A percentile compares a stretch with the other conserved stretches of the same genome.
Evolutionary conservation across 108 stramenopile species (phyloP).

Genomic region (Nitzschia sp.): DNA sequence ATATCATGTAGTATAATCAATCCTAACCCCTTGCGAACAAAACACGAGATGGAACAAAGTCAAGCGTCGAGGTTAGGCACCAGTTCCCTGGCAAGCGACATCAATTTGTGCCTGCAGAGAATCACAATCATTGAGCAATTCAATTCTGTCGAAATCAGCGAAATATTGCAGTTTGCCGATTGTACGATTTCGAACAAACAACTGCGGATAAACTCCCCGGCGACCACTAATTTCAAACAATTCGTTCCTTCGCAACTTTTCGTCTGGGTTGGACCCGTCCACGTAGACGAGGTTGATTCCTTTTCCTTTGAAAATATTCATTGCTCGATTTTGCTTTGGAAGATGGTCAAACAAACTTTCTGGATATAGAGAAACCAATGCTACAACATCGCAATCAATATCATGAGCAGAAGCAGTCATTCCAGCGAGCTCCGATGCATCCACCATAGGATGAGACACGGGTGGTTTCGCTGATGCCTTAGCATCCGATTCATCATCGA

Average conservation of each 20-base stretch:
- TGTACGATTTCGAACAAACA: conserved; percentile 37
- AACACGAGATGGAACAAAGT: too few relatives aligned
- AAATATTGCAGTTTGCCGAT: conserved; percentile 8
- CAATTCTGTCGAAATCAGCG: conserved; percentile 22
- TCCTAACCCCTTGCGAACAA: too few relatives aligned
- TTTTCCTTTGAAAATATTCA: conserved; percentile 13
- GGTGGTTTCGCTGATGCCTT: not conserved
- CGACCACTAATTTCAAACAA: conserved; percentile 57
- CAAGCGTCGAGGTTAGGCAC: too few relatives aligned
- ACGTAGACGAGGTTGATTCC: conserved; percentile 20
- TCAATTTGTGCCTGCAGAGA: conserved; percentile 3
- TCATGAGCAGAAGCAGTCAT: conserved; percentile 14
- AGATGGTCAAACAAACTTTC: conserved; percentile 9
- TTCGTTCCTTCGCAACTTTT: conserved; percentile 41
- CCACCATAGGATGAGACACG: not conserved
- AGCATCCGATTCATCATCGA: not conserved
- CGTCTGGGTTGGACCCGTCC: conserved; percentile 58
- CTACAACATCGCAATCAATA: conserved; percentile 11
- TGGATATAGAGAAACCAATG: conserved; percentile 13
- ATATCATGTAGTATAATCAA: too few relatives aligned
- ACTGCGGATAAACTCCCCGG: conserved; percentile 63
- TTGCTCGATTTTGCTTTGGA: conserved; percentile 13
- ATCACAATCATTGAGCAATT: conserved; percentile 14
- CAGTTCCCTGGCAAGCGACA: not conserved
- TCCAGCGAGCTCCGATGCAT: not conserved